These are phyloP conservation scores for Crucibulum laeve DNA, from an alignment of 768 basidiomycete species.

Conservation along the genomic window DNA sequence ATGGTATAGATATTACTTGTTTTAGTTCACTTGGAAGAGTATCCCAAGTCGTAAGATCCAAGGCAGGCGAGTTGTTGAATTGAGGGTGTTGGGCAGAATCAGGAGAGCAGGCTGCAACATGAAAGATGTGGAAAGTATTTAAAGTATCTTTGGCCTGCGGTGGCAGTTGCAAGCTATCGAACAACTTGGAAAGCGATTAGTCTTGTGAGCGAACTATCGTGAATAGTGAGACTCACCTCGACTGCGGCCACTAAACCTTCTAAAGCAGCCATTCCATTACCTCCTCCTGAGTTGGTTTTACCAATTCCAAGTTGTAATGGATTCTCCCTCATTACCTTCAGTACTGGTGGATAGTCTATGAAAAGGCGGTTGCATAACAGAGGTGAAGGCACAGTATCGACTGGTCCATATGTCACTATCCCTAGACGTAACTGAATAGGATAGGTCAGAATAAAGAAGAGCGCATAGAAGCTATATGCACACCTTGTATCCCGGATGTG, in stretches of 20 bases:
- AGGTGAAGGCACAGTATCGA: conserved; percentile 5
- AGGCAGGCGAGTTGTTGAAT: conserved; percentile 42
- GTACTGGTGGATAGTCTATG: conserved; percentile 6
- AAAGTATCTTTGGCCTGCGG: conserved; percentile 10
- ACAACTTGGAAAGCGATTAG: conserved; percentile 23
- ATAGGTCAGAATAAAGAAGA: neutral
- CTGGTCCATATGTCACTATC: conserved; percentile 4
- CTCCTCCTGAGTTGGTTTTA: conserved; percentile 41
- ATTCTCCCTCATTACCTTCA: neutral
- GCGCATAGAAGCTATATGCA: conserved; percentile 2
- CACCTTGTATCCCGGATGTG: conserved; percentile 34
- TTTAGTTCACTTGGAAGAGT: conserved; percentile 55
- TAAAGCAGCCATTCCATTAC: conserved; percentile 59
- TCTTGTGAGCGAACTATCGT: neutral
- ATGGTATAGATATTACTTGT: conserved; percentile 37
- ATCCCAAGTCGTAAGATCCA: conserved; percentile 59
- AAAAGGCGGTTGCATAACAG: conserved; percentile 5
- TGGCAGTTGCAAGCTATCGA: conserved; percentile 30
- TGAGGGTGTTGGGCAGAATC: conserved; percentile 50
- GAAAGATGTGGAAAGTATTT: conserved; percentile 46
- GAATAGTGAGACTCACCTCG: conserved; percentile 40
- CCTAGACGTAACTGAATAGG: conserved; percentile 2
- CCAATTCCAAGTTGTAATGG: conserved; percentile 40
- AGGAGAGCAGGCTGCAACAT: conserved; percentile 54
- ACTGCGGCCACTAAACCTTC: conserved; percentile 69